Conservation (phyloP, 2,329 filamentous ascomycete species). For the Hypoxylon sp. region DNA sequence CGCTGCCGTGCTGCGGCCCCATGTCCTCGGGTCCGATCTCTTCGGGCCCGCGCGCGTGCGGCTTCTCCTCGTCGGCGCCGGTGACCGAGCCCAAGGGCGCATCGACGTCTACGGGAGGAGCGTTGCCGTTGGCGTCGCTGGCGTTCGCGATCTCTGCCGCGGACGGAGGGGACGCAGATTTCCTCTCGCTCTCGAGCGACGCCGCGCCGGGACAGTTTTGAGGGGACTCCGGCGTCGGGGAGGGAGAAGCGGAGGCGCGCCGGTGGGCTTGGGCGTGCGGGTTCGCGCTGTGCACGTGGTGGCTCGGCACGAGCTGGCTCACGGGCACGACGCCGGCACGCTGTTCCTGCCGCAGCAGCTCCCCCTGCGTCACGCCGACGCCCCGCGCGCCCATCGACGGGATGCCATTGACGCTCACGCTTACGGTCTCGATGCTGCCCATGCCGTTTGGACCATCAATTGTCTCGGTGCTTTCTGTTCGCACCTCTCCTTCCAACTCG, state of each 20-base stretch:
- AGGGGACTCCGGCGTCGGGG: slow-evolving; percentile 17
- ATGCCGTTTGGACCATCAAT: slow-evolving; percentile 85
- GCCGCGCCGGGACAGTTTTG: background rate
- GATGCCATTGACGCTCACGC: slow-evolving; percentile 78
- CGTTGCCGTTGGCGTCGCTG: background rate
- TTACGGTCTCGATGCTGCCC: slow-evolving; percentile 84
- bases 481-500: slow-evolving; percentile 70
- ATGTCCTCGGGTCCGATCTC: slow-evolving; percentile 89
- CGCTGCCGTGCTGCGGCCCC: slow-evolving; percentile 71
- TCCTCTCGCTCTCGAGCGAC: slow-evolving; percentile 29
- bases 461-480: slow-evolving; percentile 81
- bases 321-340: slow-evolving; percentile 82
- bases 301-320: slow-evolving; percentile 66
- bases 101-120: slow-evolving; percentile 37
- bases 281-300: slow-evolving; percentile 47
- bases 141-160: slow-evolving; percentile 8
- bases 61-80: slow-evolving; percentile 69
- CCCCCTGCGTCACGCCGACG: slow-evolving; percentile 80
- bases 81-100: slow-evolving; percentile 46
- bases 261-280: slow-evolving; percentile 42
- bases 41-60: slow-evolving; percentile 86
- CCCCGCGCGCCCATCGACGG: slow-evolving; percentile 64
- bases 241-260: slow-evolving; percentile 29
- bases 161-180: slow-evolving; percentile 29
- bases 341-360: slow-evolving; percentile 88